Percentiles rank a stretch among this genome's conserved stretches.
These are phyloP conservation scores for Alternaria atra DNA, from an alignment of 2,329 filamentous ascomycete genomes.

Conservation along the genomic window DNA sequence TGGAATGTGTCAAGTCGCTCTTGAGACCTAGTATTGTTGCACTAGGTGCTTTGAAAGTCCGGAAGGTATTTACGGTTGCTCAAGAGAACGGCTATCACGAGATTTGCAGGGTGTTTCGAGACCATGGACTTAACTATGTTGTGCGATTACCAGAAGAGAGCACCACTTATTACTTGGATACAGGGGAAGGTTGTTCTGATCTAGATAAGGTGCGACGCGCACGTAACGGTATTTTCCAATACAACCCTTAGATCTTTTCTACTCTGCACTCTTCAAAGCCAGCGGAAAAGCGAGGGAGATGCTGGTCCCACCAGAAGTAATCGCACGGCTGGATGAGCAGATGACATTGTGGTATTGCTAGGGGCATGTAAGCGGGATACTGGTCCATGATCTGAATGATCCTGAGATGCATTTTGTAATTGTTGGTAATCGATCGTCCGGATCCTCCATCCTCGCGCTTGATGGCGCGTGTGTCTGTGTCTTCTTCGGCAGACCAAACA, in stretches of 20 bases:
- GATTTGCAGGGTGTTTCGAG: not conserved
- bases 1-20: not conserved
- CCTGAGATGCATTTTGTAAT: constrained; percentile 25
- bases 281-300: constrained; percentile 15
- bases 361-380: constrained; percentile 10
- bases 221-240: not conserved
- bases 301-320: constrained; percentile 15
- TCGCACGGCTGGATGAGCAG: constrained; percentile 15
- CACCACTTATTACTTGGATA: no score
- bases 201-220: no score
- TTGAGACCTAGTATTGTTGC: not conserved
- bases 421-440: constrained; percentile 26
- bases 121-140: not conserved
- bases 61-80: not conserved
- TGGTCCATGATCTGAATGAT: constrained; percentile 12
- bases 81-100: not conserved
- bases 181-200: no score
- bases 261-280: constrained; percentile 22
- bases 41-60: not conserved
- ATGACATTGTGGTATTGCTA: constrained; percentile 26
- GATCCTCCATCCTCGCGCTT: constrained; percentile 32
- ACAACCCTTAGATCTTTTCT: no score
- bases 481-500: constrained; percentile 24
- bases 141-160: no score
- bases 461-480: constrained; percentile 10